These are phyloP conservation scores for Penicillium sp. DNA, from an alignment of 2,329 filamentous ascomycete genomes.

Conservation along the genomic window DNA sequence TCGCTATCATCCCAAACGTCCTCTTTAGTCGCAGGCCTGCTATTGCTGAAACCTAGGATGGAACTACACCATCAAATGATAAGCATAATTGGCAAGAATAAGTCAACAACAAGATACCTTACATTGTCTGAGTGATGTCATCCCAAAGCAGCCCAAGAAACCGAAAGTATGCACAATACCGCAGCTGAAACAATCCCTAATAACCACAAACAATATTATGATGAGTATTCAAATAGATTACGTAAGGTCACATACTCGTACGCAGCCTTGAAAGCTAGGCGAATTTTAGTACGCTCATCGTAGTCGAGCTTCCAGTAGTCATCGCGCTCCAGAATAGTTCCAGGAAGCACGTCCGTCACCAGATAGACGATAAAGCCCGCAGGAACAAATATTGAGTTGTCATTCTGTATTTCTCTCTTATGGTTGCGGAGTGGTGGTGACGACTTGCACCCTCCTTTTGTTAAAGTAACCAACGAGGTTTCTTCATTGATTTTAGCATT, in stretches of 20 bases:
- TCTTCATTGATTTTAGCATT: neutral
- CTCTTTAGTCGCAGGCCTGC: neutral
- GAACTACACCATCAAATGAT: neutral
- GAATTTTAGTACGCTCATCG: neutral
- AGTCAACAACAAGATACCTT: neutral
- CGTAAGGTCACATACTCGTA: neutral
- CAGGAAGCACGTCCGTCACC: neutral
- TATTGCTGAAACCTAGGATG: neutral
- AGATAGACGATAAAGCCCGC: neutral
- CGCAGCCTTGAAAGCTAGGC: neutral
- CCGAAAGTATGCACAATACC: neutral
- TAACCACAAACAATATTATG: neutral
- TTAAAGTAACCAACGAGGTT: neutral
- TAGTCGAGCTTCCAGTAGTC: neutral
- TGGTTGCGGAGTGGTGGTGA: neutral
- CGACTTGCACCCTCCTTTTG: neutral
- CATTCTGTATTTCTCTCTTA: neutral
- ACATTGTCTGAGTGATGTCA: neutral
- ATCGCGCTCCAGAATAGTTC: neutral
- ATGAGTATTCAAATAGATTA: neutral
- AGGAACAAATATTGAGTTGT: neutral
- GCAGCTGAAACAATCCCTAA: neutral
- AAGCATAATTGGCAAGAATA: neutral
- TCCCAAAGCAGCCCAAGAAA: neutral
- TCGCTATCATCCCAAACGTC: neutral